phyloP scores from a whole-genome alignment of 2,329 filamentous ascomycete genomes.

The Botrytis medusae region DNA sequence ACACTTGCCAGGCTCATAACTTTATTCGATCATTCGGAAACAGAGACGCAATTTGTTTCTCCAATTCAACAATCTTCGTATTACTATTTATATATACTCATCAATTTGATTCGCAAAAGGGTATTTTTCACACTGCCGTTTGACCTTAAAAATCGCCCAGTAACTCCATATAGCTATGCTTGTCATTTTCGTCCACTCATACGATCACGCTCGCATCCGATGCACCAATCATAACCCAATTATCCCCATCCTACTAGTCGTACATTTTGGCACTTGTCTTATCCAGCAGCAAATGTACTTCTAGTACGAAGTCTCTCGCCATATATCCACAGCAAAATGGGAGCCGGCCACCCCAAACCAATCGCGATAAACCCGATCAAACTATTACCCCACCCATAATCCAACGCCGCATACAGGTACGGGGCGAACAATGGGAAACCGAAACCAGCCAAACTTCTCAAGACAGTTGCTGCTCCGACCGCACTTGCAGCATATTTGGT shows the following conservation, averaged over 20 bases:
- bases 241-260: not conserved
- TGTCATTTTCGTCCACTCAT: not conserved
- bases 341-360: constrained; percentile 51
- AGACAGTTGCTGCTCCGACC: constrained; percentile 43
- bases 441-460: constrained; percentile 37
- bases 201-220: not conserved
- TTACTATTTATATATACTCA: not conserved
- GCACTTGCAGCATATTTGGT: constrained; percentile 41
- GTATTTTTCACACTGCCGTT: not conserved
- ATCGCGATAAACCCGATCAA: constrained; percentile 51
- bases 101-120: not conserved
- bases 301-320: constrained; percentile 42
- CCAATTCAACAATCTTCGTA: not conserved
- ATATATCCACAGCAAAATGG: constrained; percentile 46
- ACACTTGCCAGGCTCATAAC: not conserved
- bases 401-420: constrained; percentile 36
- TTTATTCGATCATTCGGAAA: not conserved
- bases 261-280: constrained; percentile 5
- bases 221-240: not conserved
- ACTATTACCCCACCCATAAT: constrained; percentile 52
- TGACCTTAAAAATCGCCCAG: not conserved
- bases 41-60: not conserved
- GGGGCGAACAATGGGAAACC: constrained; percentile 36
- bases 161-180: constrained; percentile 2
- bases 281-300: constrained; percentile 45